Percentiles rank a stretch among this genome's conserved stretches.
Conservation (phyloP, 2,329 filamentous ascomycete genomes). For the Leptographium galeiforme region DNA sequence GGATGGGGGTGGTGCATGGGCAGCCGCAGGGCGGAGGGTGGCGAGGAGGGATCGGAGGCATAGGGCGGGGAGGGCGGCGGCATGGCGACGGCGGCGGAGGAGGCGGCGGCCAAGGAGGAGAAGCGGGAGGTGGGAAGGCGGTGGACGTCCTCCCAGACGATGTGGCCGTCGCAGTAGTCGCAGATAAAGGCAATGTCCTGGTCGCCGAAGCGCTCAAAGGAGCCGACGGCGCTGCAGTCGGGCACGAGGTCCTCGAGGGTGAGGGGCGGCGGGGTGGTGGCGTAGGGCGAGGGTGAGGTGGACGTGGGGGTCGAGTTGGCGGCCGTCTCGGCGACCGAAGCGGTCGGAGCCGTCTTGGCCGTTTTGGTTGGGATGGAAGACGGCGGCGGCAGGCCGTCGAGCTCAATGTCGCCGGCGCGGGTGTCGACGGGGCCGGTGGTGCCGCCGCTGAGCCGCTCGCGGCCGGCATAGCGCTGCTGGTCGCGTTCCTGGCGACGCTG, state of each 20-base stretch:
- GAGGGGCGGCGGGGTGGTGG: neutral
- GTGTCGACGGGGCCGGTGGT: neutral
- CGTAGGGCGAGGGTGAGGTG: neutral
- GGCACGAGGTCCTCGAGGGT: slow-evolving; percentile 33
- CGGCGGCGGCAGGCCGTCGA: neutral
- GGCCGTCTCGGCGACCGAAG: neutral
- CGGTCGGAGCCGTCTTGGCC: neutral
- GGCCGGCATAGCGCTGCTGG: slow-evolving; percentile 3
- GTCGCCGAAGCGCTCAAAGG: slow-evolving; percentile 41
- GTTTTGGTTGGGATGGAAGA: neutral
- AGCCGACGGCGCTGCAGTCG: slow-evolving; percentile 37
- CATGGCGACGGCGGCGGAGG: neutral
- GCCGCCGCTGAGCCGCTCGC: slow-evolving; percentile 6
- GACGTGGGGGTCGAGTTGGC: neutral
- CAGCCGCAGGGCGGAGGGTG: slow-evolving; percentile 4
- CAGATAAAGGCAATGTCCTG: slow-evolving; percentile 43
- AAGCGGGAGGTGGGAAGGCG: slow-evolving; percentile 34
- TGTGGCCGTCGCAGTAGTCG: slow-evolving; percentile 47
- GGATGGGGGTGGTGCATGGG: neutral
- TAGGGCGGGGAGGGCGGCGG: slow-evolving; percentile 1
- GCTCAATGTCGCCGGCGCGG: slow-evolving; percentile 5
- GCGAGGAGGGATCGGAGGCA: slow-evolving; percentile 4
- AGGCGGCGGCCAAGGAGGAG: neutral
- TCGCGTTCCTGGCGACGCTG: slow-evolving; percentile 9
- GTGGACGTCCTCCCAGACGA: slow-evolving; percentile 44